Evolutionary conservation across 805 yeast species (phyloP).

Genomic region (Jamesozyma hellenica): DNA sequence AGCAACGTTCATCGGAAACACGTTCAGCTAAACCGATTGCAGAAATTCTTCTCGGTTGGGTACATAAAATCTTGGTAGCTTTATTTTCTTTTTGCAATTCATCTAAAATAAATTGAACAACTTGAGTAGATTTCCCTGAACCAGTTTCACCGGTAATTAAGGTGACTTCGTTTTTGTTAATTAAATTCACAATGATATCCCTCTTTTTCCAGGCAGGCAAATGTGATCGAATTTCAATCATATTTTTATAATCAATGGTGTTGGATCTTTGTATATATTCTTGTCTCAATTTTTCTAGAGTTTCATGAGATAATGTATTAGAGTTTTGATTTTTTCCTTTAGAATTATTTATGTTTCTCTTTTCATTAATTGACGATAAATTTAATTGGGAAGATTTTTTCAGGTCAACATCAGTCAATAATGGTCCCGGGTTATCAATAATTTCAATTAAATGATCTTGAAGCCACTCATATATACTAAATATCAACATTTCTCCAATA

Average conservation of each 20-base stretch:
- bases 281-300: conserved; percentile 27
- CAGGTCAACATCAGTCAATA: conserved; percentile 26
- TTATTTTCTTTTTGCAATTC: conserved; percentile 38
- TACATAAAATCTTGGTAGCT: conserved; percentile 60
- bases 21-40: conserved; percentile 92
- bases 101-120: conserved; percentile 82
- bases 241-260: conserved; percentile 29
- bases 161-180: conserved; percentile 52
- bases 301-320: conserved; percentile 20
- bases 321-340: conserved; percentile 6
- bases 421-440: conserved; percentile 66
- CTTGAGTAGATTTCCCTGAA: conserved; percentile 92
- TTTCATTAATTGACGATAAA: conserved; percentile 2
- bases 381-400: conserved; percentile 1
- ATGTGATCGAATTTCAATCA: conserved; percentile 39
- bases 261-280: conserved; percentile 30
- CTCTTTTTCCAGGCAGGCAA: conserved; percentile 82
- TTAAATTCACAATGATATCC: conserved; percentile 43
- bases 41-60: conserved; percentile 94
- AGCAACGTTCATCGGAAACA: conserved; percentile 69
- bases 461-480: conserved; percentile 66
- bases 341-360: neutral
- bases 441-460: conserved; percentile 49
- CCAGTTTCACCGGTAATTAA: conserved; percentile 94
- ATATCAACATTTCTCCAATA: conserved; percentile 64